Base-by-base conservation (phyloP, 1,284 basidiomycete genomes). In the Cryptococcus sp. region DNA sequence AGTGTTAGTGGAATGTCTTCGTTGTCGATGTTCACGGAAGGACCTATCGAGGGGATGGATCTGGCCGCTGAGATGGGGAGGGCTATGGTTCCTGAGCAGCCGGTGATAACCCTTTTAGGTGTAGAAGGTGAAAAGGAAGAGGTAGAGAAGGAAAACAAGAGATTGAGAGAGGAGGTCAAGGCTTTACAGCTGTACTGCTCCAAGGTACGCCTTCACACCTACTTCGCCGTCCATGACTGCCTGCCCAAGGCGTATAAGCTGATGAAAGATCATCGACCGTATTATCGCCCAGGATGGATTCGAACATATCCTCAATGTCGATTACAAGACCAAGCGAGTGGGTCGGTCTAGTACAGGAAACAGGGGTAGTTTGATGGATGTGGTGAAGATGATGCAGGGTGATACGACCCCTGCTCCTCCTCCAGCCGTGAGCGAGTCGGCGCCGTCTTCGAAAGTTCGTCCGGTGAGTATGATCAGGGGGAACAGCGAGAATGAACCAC, bases 241-340 rank as follows among this genome's bases (percentile, higher is more conserved):
- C 21, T 10, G 44, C 13, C 10, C 11, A n/a, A 13, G 19, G 10
- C 16, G 10, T 10, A 42, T n/a, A 21, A 22, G 16, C 42, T 52
- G 41, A 53, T 34, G 19, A 4, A 47, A 72, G 73, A 96, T 97
- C 64, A 86, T 97, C 63, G 91, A 97, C 77, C 84, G 91, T 49
- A 94, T 97, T 70, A 91, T 94, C 57, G 83, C 89, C 2, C 85
- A 90, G 68, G 91, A 93, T 55, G 92, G 91, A 25, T 94, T 91
- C 74, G 92, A 97, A 73, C 88, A 92, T 63, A 86, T 97, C 49
- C 82, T 96, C 24, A 87, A 91, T 21, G 83, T 83, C 45, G 91
- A 96, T 71, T 92, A 91, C 66, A 86, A 64, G 49, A 71, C 66
- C 22, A 66, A 62, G 19, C 60, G 65, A 25, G 52, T 58, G 13